phyloP scores from a whole-genome alignment of 2,329 filamentous ascomycete genomes.

The Botrytis byssoidea region DNA sequence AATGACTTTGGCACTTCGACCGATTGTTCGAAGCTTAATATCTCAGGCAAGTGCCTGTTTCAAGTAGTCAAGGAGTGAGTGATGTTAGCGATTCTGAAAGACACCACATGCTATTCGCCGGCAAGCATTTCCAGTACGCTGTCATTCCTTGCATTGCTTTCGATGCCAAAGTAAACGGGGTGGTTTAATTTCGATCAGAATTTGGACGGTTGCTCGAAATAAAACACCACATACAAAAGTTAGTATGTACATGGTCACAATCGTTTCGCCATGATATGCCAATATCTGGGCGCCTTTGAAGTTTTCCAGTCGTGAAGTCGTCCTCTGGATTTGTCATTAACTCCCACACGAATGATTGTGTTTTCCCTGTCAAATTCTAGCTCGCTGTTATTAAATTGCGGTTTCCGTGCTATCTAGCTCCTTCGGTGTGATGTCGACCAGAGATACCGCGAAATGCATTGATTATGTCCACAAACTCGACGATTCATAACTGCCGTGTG shows the following conservation, averaged over 20 bases:
- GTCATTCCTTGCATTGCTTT: neutral
- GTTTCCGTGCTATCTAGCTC: neutral
- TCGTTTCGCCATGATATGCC: neutral
- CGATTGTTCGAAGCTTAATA: neutral
- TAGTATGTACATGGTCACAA: neutral
- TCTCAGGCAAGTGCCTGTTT: neutral
- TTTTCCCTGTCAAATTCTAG: neutral
- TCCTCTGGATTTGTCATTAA: neutral
- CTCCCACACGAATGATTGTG: too few species aligned
- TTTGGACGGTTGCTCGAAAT: neutral
- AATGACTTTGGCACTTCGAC: neutral
- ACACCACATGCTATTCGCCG: neutral
- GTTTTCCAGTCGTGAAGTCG: neutral
- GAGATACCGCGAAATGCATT: neutral
- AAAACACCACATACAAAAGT: neutral
- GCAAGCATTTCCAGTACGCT: neutral
- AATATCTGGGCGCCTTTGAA: neutral
- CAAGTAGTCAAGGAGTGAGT: neutral
- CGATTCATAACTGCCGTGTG: conserved; percentile 4
- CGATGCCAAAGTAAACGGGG: neutral
- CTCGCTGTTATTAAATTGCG: neutral
- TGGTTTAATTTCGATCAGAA: neutral
- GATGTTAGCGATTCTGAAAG: neutral
- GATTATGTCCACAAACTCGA: neutral
- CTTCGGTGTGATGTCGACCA: neutral